Evolutionary conservation across 1,284 basidiomycete genomes (phyloP).

Genomic region (Rhodotorula sp.): DNA sequence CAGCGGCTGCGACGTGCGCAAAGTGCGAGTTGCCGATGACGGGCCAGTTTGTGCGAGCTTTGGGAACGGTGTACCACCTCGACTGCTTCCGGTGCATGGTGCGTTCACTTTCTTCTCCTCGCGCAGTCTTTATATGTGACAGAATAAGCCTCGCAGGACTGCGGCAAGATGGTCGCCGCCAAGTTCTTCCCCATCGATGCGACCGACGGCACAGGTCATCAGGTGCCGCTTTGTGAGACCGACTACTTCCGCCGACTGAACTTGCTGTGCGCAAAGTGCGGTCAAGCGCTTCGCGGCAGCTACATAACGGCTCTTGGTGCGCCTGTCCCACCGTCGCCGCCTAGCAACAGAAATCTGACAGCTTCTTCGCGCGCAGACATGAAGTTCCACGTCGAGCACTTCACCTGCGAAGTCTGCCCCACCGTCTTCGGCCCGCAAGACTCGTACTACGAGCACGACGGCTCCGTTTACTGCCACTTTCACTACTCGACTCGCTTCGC

Average conservation of each 20-base stretch:
- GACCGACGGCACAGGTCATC: slow-evolving; percentile 62
- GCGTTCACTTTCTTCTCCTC: slow-evolving; percentile 42
- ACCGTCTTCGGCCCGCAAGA: slow-evolving; percentile 96
- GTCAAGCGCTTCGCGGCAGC: slow-evolving; percentile 87
- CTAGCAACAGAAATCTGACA: not conserved
- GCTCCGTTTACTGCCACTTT: slow-evolving; percentile 93
- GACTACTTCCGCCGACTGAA: slow-evolving; percentile 97
- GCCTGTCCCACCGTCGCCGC: slow-evolving; percentile 50
- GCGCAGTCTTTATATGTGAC: not conserved
- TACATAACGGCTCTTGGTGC: slow-evolving; percentile 98
- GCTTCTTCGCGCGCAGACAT: slow-evolving; percentile 62
- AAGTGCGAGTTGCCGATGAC: slow-evolving; percentile 43
- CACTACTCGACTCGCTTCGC: slow-evolving; percentile 98
- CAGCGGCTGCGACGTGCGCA: slow-evolving; percentile 31
- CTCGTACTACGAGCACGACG: slow-evolving; percentile 97
- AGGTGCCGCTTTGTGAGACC: slow-evolving; percentile 91
- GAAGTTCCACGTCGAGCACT: slow-evolving; percentile 99
- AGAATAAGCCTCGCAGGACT: slow-evolving; percentile 64
- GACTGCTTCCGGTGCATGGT: slow-evolving; percentile 97
- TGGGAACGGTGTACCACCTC: slow-evolving; percentile 90
- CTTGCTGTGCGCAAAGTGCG: slow-evolving; percentile 94
- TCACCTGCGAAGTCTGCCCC: slow-evolving; percentile 95
- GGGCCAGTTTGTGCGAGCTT: slow-evolving; percentile 85
- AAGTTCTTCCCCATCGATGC: slow-evolving; percentile 98
- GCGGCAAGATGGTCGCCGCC: slow-evolving; percentile 89